A percentile compares a stretch with the other conserved stretches of the same genome.
Conservation (phyloP, 2,329 filamentous ascomycete genomes). For the Penicillium crustosum region DNA sequence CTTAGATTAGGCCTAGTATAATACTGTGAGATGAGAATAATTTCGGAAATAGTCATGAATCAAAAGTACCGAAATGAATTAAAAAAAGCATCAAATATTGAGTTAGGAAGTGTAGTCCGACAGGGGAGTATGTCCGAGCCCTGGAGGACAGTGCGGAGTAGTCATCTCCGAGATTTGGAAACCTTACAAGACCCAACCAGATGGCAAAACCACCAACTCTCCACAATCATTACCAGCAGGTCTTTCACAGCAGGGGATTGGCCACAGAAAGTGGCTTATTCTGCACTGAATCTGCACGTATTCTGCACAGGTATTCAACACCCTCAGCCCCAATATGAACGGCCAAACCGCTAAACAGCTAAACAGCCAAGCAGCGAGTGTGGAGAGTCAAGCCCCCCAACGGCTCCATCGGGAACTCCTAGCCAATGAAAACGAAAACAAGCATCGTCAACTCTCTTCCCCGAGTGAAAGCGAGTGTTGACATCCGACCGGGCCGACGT, state of each 20-base stretch:
- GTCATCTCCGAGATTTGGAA: not conserved
- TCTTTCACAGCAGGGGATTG: not conserved
- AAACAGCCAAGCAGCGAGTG: not conserved
- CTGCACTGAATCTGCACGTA: not conserved
- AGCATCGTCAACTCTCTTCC: too few species aligned
- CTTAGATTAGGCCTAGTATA: not conserved
- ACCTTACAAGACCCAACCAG: not conserved
- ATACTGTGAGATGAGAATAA: too few species aligned
- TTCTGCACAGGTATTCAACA: too few species aligned
- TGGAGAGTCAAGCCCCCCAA: not conserved
- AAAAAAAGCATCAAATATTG: not conserved
- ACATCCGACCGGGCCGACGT: not conserved
- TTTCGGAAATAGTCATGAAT: not conserved
- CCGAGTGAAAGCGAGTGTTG: too few species aligned
- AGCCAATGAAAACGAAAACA: slow-evolving; percentile 9
- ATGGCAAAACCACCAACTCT: not conserved
- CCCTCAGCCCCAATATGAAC: not conserved
- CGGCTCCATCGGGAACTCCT: not conserved
- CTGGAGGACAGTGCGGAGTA: not conserved
- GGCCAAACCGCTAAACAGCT: not conserved
- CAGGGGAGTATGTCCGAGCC: not conserved
- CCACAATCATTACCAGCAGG: not conserved
- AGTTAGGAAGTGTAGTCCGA: not conserved
- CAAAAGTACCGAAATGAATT: not conserved
- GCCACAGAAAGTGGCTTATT: not conserved